Evolutionary conservation across 2,329 filamentous ascomycete species (phyloP), one percentile per base, ranked within the genome.

Genomic region (Trichoderma lentiforme): DNA sequence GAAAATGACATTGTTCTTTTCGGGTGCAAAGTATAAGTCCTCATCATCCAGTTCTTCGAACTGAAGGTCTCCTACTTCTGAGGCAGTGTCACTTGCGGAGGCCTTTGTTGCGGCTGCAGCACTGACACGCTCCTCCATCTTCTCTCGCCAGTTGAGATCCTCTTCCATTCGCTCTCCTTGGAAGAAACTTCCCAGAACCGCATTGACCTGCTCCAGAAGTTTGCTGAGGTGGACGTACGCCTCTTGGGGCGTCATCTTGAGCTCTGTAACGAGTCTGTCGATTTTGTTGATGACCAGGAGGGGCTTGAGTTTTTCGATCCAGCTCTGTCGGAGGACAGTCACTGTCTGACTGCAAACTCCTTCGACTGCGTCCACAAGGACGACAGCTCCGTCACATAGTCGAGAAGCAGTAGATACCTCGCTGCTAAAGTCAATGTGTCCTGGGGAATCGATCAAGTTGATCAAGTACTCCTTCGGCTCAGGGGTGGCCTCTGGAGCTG

Each of bases 1-100:
- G 81, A 99, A 99, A 74, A 99, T 98, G 81, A 99, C 96, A 79
- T 99, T 99, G 81, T 98, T 98, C 82, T 95, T 97, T 79, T 99
- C 96, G 0, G 96, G 96, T 0, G 96, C 94, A 82, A 99, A 99
- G 81, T 99, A 99, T 30, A 99, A 91, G 80, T 98, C 95, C 80
- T 98, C 95, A 78, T 99, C 96, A 78, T 98, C 95, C 76, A 91
- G 90, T 80, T 98, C 96, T 80, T 98, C 91, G 76, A 94, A 99
- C 71, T 91, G 88, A 6, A 89, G 80, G 5, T 61, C 56, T 18
- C 89, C 87, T n/a, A 83, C 82, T 6, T 87, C 85, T 70, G 83
- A 85, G 58, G 85, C 83, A 67, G 87, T 83, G 64, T 87, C 86
- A 32, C 83, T 84, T 62, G 75, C 77, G 56, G 77, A 80, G 71